phyloP scores from a whole-genome alignment of 129 eudicot species.

The Ambrosia artemisiifolia region DNA sequence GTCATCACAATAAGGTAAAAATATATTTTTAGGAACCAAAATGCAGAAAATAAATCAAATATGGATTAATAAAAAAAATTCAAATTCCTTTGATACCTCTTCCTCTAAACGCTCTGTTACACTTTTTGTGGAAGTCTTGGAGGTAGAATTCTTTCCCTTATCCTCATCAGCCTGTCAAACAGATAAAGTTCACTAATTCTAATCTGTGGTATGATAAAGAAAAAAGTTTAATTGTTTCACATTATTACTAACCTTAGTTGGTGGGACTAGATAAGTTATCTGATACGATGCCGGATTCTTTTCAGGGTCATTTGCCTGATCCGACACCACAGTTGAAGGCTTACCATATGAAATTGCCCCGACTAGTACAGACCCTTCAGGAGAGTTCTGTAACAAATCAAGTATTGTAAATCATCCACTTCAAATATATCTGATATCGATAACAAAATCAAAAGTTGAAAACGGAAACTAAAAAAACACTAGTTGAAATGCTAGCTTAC shows the following conservation, averaged over 20 bases:
- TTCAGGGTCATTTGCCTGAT: slow-evolving; percentile 60
- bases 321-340: slow-evolving; percentile 50
- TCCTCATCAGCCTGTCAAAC: slow-evolving; percentile 71
- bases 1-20: slow-evolving; percentile 16
- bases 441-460: neutral
- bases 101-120: slow-evolving; percentile 68
- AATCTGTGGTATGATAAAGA: slow-evolving; percentile 1
- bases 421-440: neutral
- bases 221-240: neutral
- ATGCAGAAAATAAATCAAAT: neutral
- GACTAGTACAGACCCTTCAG: slow-evolving; percentile 77
- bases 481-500: slow-evolving; percentile 58
- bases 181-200: slow-evolving; percentile 4
- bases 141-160: slow-evolving; percentile 53
- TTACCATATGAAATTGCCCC: slow-evolving; percentile 92
- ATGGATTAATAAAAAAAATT: neutral
- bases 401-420: slow-evolving; percentile 12
- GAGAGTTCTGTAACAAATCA: slow-evolving; percentile 55
- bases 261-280: slow-evolving; percentile 83
- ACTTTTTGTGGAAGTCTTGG: slow-evolving; percentile 50
- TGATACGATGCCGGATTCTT: slow-evolving; percentile 77
- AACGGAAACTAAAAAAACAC: neutral
- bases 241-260: slow-evolving; percentile 67
- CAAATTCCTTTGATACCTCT: slow-evolving; percentile 46
- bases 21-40: neutral